phyloP scores from a whole-genome alignment of 108 stramenopile species.

The Stephanodiscus minutulus region DNA sequence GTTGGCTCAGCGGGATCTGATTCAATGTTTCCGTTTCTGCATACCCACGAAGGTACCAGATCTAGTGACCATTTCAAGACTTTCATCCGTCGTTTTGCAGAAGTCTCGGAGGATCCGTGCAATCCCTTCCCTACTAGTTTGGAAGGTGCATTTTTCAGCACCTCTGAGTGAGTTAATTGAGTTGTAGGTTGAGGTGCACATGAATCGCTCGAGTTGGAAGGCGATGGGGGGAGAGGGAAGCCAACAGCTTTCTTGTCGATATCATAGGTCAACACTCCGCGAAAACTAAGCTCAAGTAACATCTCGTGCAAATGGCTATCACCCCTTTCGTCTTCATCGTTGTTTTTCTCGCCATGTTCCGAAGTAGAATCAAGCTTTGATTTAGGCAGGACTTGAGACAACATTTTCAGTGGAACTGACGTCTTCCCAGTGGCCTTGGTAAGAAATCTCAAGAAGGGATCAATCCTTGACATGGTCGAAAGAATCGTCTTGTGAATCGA shows the following conservation, averaged over 20 bases:
- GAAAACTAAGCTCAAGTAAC: slow-evolving; percentile 40
- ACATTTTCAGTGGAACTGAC: slow-evolving; percentile 52
- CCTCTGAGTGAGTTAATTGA: not conserved
- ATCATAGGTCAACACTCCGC: slow-evolving; percentile 57
- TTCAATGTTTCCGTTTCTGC: slow-evolving; percentile 4
- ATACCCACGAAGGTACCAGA: slow-evolving; percentile 24
- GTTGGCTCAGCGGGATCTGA: not conserved
- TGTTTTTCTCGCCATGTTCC: not conserved
- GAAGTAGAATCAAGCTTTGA: not conserved
- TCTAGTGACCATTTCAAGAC: slow-evolving; percentile 62
- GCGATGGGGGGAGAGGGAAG: slow-evolving; percentile 63
- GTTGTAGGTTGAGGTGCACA: not conserved
- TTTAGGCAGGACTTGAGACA: slow-evolving; percentile 54
- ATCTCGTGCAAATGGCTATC: slow-evolving; percentile 15
- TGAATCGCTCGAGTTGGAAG: slow-evolving; percentile 7
- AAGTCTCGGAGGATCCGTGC: slow-evolving; percentile 76
- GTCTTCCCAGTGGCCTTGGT: slow-evolving; percentile 76
- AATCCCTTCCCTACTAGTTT: slow-evolving; percentile 54
- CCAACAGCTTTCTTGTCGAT: slow-evolving; percentile 45
- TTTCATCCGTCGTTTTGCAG: slow-evolving; percentile 71
- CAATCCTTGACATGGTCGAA: slow-evolving; percentile 39
- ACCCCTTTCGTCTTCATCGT: not conserved
- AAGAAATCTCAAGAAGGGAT: slow-evolving; percentile 79
- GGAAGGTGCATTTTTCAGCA: slow-evolving; percentile 29
- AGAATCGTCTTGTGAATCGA: not conserved